Percentiles rank a stretch among this genome's conserved stretches.
These are phyloP conservation scores for Colletotrichum noveboracense DNA, from an alignment of 2,329 filamentous ascomycete genomes.

Conservation along the genomic window DNA sequence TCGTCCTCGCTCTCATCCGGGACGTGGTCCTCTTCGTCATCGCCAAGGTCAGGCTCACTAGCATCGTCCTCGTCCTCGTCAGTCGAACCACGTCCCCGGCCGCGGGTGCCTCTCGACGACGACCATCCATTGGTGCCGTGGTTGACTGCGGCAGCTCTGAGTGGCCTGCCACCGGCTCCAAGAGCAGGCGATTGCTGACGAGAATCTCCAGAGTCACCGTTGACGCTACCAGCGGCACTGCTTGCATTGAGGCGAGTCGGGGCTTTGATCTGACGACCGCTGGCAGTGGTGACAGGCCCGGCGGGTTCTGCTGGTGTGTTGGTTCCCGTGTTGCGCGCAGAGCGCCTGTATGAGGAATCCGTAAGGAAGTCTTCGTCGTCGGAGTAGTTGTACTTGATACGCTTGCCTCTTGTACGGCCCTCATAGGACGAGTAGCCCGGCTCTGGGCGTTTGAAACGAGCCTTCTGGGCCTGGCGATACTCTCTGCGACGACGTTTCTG, in stretches of 20 bases:
- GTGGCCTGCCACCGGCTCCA: constrained; percentile 53
- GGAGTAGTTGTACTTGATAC: constrained; percentile 94
- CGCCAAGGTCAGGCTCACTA: constrained; percentile 76
- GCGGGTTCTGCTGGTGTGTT: constrained; percentile 74
- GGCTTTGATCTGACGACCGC: constrained; percentile 82
- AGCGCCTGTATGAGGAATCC: constrained; percentile 70
- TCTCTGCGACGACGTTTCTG: constrained; percentile 93
- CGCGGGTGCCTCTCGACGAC: constrained; percentile 29
- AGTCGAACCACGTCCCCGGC: constrained; percentile 51
- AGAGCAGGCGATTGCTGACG: constrained; percentile 35
- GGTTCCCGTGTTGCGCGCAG: constrained; percentile 75
- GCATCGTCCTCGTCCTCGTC: constrained; percentile 65
- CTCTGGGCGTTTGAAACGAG: constrained; percentile 86
- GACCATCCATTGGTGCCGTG: constrained; percentile 56
- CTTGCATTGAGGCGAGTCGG: constrained; percentile 66
- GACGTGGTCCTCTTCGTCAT: constrained; percentile 75
- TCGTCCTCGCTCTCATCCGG: constrained; percentile 65
- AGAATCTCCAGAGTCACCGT: constrained; percentile 45
- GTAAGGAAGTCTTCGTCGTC: constrained; percentile 77
- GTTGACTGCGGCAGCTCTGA: constrained; percentile 54
- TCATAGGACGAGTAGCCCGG: constrained; percentile 94
- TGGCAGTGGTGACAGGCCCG: constrained; percentile 74
- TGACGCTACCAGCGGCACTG: constrained; percentile 51
- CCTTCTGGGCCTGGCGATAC: constrained; percentile 84
- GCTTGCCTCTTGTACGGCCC: constrained; percentile 93